Evolutionary conservation across 169 alveolate species (phyloP).

Genomic region (Eimeria acervulina): DNA sequence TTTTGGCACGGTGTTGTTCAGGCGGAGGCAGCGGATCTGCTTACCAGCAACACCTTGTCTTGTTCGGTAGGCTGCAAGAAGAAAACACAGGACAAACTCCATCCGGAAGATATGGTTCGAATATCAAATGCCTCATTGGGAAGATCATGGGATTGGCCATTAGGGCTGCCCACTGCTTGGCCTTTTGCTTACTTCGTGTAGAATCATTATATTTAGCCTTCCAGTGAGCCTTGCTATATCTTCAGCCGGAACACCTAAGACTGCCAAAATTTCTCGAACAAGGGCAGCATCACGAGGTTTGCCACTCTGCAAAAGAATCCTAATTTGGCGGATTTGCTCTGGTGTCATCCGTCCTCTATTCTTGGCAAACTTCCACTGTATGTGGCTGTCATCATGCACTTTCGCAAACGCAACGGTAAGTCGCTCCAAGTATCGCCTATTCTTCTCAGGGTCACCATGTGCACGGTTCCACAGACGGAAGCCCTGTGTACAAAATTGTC

Average conservation of each 20-base stretch:
- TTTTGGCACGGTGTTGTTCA: background rate
- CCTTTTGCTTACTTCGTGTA: conserved; percentile 27
- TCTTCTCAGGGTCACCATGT: conserved; percentile 74
- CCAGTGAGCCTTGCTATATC: conserved; percentile 64
- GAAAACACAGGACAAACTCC: background rate
- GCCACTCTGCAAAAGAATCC: conserved; percentile 26
- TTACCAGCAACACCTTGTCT: conserved; percentile 69
- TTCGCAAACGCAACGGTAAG: conserved; percentile 60
- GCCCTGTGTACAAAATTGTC: conserved; percentile 5
- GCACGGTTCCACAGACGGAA: conserved; percentile 77
- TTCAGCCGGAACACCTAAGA: conserved; percentile 38
- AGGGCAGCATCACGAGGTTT: conserved; percentile 65
- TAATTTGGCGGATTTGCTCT: conserved; percentile 8
- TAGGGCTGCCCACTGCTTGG: background rate
- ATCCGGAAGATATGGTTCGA: background rate
- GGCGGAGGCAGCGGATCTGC: background rate
- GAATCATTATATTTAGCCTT: conserved; percentile 28
- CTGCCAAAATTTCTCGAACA: conserved; percentile 47
- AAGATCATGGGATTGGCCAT: too few relatives aligned
- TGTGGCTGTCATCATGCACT: background rate
- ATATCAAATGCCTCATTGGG: background rate
- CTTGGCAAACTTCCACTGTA: conserved; percentile 64
- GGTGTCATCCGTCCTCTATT: conserved; percentile 44
- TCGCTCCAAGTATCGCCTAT: conserved; percentile 50
- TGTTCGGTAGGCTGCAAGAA: conserved; percentile 67